Conservation (phyloP, 1,139 yeast genomes). For the Candida sp. region DNA sequence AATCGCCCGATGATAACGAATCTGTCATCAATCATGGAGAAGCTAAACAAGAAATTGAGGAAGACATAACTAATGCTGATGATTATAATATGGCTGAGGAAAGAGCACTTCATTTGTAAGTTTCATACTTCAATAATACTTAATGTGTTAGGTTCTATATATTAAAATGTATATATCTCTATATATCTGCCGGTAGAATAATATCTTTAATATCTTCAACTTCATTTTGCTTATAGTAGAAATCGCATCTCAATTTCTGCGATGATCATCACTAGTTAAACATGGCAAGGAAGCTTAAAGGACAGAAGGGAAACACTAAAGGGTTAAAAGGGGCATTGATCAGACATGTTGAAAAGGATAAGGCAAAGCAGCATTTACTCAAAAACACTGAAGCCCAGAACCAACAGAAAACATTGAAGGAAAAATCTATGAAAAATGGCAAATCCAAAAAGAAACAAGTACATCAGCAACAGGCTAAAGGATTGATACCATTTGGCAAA, state of each 20-base stretch:
- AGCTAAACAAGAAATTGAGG: slow-evolving; percentile 13
- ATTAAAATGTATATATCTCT: too few relatives aligned
- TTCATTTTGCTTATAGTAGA: too few relatives aligned
- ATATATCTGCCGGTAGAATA: too few relatives aligned
- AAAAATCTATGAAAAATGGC: slow-evolving; percentile 28
- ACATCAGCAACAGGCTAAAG: slow-evolving; percentile 15
- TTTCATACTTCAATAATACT: too few relatives aligned
- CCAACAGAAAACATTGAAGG: slow-evolving; percentile 22
- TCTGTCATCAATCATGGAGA: slow-evolving; percentile 5
- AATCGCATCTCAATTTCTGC: neutral
- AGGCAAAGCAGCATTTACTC: slow-evolving; percentile 11
- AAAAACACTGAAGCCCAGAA: slow-evolving; percentile 18
- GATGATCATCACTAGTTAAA: slow-evolving; percentile 4
- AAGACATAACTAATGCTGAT: slow-evolving; percentile 16
- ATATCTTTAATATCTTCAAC: too few relatives aligned
- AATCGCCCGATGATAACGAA: slow-evolving; percentile 4
- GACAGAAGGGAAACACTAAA: slow-evolving; percentile 26
- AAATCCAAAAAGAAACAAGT: slow-evolving; percentile 10
- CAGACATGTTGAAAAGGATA: slow-evolving; percentile 23
- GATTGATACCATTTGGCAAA: slow-evolving; percentile 54
- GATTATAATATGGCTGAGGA: slow-evolving; percentile 16
- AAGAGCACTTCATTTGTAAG: slow-evolving; percentile 17
- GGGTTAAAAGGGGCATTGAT: slow-evolving; percentile 49
- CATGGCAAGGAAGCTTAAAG: slow-evolving; percentile 33
- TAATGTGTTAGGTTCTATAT: neutral